These are phyloP conservation scores for Pichia manshurica DNA, from an alignment of 805 yeast genomes.

Conservation along the genomic window DNA sequence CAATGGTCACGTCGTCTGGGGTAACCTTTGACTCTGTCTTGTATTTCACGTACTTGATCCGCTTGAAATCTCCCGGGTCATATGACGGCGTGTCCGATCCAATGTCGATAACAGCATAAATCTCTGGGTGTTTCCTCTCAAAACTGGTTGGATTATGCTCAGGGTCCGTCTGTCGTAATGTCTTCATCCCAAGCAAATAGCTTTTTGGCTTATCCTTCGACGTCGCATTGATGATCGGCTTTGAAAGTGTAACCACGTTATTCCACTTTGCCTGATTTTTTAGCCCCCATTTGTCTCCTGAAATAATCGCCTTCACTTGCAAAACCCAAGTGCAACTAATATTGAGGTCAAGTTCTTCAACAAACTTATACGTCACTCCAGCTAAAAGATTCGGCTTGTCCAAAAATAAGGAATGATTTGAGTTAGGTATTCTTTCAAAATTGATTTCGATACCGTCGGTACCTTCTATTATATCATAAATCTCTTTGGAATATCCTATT, in stretches of 20 bases:
- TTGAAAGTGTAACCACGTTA: conserved; percentile 45
- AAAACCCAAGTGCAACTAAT: conserved; percentile 70
- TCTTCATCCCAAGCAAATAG: conserved; percentile 66
- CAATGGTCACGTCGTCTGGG: conserved; percentile 56
- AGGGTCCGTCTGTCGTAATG: conserved; percentile 58
- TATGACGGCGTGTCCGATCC: conserved; percentile 69
- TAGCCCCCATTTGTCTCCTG: conserved; percentile 74
- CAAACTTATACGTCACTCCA: conserved; percentile 55
- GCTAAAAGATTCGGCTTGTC: conserved; percentile 60
- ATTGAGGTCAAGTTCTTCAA: conserved; percentile 42
- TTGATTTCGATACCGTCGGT: conserved; percentile 30
- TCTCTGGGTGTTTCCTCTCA: conserved; percentile 45
- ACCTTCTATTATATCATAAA: conserved; percentile 13
- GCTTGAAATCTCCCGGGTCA: conserved; percentile 49
- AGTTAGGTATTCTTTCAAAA: conserved; percentile 37
- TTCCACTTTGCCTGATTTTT: conserved; percentile 74
- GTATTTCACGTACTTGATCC: conserved; percentile 59
- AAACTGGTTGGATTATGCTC: conserved; percentile 52
- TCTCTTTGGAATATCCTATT: conserved; percentile 14
- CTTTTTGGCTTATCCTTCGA: conserved; percentile 30
- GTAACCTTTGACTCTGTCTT: conserved; percentile 76
- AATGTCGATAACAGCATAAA: conserved; percentile 61
- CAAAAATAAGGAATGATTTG: conserved; percentile 62
- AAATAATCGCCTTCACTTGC: conserved; percentile 51
- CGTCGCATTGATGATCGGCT: conserved; percentile 32